Conservation (phyloP, 2,329 filamentous ascomycete species). For the Ceratocystis diversiconidia region DNA sequence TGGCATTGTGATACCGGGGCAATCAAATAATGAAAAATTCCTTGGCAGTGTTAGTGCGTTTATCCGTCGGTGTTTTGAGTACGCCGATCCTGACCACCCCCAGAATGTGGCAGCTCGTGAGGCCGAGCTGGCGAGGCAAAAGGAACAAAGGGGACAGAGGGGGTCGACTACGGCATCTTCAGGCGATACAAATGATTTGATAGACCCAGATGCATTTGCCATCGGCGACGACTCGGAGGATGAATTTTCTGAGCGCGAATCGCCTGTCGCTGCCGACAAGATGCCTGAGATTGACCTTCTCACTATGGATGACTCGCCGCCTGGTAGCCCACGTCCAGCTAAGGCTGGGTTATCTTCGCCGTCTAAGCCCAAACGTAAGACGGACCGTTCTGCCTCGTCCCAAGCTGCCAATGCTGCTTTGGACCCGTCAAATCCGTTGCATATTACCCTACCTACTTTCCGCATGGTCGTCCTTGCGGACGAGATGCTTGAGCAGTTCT, state of each 20-base stretch:
- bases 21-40: constrained; percentile 71
- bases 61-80: constrained; percentile 92
- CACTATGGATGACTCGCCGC: constrained; percentile 33
- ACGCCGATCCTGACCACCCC: constrained; percentile 81
- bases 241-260: constrained; percentile 31
- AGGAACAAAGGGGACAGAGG: neutral
- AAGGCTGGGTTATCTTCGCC: constrained; percentile 20
- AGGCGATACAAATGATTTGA: constrained; percentile 15
- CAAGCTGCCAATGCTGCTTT: constrained; percentile 78
- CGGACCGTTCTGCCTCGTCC: constrained; percentile 49
- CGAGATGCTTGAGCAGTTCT: constrained; percentile 90
- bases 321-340: constrained; percentile 23
- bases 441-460: constrained; percentile 95
- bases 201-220: constrained; percentile 44
- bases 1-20: constrained; percentile 32
- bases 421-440: constrained; percentile 80
- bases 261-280: neutral
- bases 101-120: constrained; percentile 36
- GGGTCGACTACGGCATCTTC: neutral
- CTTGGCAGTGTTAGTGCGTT: constrained; percentile 88
- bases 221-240: constrained; percentile 61
- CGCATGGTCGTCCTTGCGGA: constrained; percentile 97
- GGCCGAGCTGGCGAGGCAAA: neutral
- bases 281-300: constrained; percentile 41
- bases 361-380: constrained; percentile 19